phyloP scores from a whole-genome alignment of 371 early-diverging fungal genomes.

The Syncephalastrum contaminatum region DNA sequence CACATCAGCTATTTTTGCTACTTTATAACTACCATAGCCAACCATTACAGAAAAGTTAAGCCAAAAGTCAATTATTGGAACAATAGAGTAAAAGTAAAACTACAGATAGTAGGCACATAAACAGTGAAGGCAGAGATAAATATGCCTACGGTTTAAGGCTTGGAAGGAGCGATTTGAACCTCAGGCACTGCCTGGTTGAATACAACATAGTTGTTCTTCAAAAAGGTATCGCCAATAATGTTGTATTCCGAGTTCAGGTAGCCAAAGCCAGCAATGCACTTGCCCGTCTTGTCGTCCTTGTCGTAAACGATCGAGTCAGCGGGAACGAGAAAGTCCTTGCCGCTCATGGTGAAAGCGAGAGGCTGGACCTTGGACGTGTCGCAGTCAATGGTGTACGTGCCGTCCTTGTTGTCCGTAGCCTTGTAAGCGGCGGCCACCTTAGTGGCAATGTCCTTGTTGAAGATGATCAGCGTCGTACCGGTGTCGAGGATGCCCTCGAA shows the following conservation, averaged over 20 bases:
- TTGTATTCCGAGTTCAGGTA: conserved; percentile 25
- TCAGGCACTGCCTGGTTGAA: conserved; percentile 21
- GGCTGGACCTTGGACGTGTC: conserved; percentile 21
- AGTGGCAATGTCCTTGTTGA: conserved; percentile 16
- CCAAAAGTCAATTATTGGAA: too few species aligned
- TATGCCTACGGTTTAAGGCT: conserved; percentile 7
- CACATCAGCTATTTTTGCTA: too few species aligned
- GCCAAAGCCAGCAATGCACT: conserved; percentile 27
- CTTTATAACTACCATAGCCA: too few species aligned
- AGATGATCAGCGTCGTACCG: conserved; percentile 26
- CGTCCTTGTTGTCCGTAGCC: conserved; percentile 23
- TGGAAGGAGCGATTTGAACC: conserved; percentile 26
- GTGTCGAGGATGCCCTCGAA: conserved; percentile 30
- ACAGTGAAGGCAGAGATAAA: too few species aligned
- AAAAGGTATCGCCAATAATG: conserved; percentile 44
- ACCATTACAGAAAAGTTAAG: too few species aligned
- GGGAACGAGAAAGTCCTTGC: conserved; percentile 20
- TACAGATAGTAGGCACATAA: too few species aligned
- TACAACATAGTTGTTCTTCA: conserved; percentile 47
- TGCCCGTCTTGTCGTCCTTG: conserved; percentile 7
- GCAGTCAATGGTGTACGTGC: conserved; percentile 29
- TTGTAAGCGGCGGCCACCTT: conserved; percentile 17
- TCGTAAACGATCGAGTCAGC: conserved; percentile 23
- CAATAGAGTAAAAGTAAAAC: too few species aligned
- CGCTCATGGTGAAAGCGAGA: conserved; percentile 18